Percentiles rank a stretch among this genome's conserved stretches.
phyloP scores from a whole-genome alignment of 352 stramenopile species.

The Detonula confervacea region DNA sequence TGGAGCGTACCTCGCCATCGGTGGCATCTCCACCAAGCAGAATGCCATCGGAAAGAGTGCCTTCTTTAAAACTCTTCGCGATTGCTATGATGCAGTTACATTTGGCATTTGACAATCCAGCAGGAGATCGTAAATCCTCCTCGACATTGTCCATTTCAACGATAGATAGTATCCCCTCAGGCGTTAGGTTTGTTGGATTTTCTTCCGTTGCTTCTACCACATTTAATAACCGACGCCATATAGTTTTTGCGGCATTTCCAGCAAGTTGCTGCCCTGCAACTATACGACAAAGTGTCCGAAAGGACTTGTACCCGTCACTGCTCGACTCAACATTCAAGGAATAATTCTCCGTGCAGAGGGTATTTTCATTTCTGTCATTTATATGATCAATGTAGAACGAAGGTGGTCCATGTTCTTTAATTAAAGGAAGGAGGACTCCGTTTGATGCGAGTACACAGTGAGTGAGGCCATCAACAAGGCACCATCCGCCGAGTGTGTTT shows the following conservation, averaged over 20 bases:
- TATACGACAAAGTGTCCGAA: conserved; percentile 64
- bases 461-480: conserved; percentile 13
- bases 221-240: conserved; percentile 51
- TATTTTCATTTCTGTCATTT: not conserved
- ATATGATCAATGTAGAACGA: conserved; percentile 4
- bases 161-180: conserved; percentile 39
- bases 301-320: conserved; percentile 12
- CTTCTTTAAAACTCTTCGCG: conserved; percentile 43
- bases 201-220: conserved; percentile 6
- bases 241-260: conserved; percentile 42
- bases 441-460: not conserved
- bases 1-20: conserved; percentile 38
- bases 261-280: conserved; percentile 68
- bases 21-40: conserved; percentile 13
- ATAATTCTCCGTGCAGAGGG: not conserved
- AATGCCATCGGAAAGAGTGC: conserved; percentile 50
- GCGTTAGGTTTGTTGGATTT: conserved; percentile 34
- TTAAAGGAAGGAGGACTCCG: not conserved
- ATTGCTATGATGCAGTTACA: conserved; percentile 57
- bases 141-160: conserved; percentile 36
- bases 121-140: conserved; percentile 36
- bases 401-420: not conserved
- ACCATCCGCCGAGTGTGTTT: conserved; percentile 11
- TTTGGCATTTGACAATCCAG: conserved; percentile 58
- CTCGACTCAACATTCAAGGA: too few species aligned